phyloP scores from a whole-genome alignment of 2,329 filamentous ascomycete species.

The Trichoderma arundinaceum region DNA sequence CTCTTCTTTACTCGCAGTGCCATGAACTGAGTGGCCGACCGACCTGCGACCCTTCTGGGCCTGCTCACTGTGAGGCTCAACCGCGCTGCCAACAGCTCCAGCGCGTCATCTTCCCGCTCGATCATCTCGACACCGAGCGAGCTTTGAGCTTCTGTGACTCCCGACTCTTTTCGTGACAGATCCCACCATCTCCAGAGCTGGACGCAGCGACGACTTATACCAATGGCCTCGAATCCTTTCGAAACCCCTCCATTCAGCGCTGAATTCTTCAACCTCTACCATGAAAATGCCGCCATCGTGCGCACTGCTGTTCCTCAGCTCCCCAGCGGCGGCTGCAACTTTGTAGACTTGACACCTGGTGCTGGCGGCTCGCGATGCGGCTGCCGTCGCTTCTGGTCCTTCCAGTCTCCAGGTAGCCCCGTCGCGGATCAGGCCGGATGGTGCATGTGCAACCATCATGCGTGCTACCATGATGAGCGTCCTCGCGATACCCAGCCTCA shows the following conservation, averaged over 20 bases:
- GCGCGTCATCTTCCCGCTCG: slow-evolving; percentile 3
- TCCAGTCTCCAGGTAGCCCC: slow-evolving; percentile 44
- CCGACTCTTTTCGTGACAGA: background rate
- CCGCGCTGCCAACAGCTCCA: slow-evolving; percentile 24
- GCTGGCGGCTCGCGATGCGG: slow-evolving; percentile 61
- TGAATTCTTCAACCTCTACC: slow-evolving; percentile 62
- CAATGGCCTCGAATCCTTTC: slow-evolving; percentile 60
- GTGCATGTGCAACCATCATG: slow-evolving; percentile 69
- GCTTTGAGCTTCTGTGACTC: slow-evolving; percentile 7
- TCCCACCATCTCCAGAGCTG: slow-evolving; percentile 26
- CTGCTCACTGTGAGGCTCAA: slow-evolving; percentile 43
- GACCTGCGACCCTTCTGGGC: slow-evolving; percentile 46
- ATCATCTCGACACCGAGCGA: slow-evolving; percentile 28
- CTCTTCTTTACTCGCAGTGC: slow-evolving; percentile 38
- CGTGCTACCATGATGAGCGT: slow-evolving; percentile 64
- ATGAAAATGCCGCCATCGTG: slow-evolving; percentile 49
- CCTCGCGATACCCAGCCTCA: slow-evolving; percentile 35
- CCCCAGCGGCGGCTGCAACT: slow-evolving; percentile 63
- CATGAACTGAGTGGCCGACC: slow-evolving; percentile 44
- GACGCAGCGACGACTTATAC: slow-evolving; percentile 38
- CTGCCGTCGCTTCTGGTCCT: slow-evolving; percentile 66
- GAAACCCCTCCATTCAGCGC: slow-evolving; percentile 51
- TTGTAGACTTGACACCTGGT: slow-evolving; percentile 59
- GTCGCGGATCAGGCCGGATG: slow-evolving; percentile 53
- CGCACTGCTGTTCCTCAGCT: slow-evolving; percentile 43